Conservation (phyloP, 345 rosid species). For the Acer saccharum region DNA sequence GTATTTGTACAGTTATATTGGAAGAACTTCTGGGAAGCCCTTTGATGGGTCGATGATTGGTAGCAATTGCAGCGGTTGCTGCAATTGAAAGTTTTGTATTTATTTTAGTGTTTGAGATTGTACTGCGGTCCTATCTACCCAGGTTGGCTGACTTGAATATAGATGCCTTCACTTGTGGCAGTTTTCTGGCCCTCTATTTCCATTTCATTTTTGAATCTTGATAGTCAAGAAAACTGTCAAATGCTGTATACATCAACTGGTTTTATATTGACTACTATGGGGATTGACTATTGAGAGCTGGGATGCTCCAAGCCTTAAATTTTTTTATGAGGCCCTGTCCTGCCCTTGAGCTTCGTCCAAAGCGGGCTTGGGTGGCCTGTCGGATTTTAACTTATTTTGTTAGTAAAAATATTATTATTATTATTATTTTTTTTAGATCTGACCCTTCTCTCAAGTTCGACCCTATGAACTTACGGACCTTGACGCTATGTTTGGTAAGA, state of each 20-base stretch:
- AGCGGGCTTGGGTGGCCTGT: no score
- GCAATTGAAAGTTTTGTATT: conserved; percentile 12
- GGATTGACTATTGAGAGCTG: no score
- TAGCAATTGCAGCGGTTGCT: conserved; percentile 3
- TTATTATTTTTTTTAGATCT: no score
- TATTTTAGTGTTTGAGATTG: neutral
- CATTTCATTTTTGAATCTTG: neutral
- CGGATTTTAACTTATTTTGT: no score
- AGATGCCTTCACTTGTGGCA: conserved; percentile 29
- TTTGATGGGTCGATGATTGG: neutral
- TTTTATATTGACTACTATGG: no score
- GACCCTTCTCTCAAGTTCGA: no score
- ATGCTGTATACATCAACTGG: neutral
- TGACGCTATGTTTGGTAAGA: no score
- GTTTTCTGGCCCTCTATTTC: conserved; percentile 10
- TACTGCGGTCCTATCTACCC: conserved; percentile 21
- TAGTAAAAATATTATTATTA: no score
- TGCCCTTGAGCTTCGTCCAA: no score
- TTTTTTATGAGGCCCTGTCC: no score
- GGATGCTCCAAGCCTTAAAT: no score
- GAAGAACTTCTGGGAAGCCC: conserved; percentile 8
- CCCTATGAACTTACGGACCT: no score
- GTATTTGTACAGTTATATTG: conserved; percentile 26
- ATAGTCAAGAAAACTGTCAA: conserved; percentile 10
- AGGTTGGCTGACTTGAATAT: conserved; percentile 27